Evolutionary conservation across 2,329 filamentous ascomycete species (phyloP).

Genomic region (Fusarium neocosmosporiellum): DNA sequence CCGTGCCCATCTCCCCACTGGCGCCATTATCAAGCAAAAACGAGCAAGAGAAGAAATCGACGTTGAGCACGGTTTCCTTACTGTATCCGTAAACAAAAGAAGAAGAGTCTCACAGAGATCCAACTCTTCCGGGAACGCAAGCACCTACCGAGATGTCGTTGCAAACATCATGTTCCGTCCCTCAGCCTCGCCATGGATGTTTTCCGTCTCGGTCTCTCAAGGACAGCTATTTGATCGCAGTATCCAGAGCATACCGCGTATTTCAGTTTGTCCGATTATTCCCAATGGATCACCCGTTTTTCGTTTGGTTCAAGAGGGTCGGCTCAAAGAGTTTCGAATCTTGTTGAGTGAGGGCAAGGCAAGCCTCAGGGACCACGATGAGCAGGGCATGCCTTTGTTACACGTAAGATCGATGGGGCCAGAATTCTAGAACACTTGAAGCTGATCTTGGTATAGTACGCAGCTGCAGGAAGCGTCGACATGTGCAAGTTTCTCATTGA

Average conservation of each 20-base stretch:
- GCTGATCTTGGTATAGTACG: constrained; percentile 6
- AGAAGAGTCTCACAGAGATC: not conserved
- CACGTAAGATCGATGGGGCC: constrained; percentile 4
- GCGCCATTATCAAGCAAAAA: constrained; percentile 23
- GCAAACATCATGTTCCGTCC: constrained; percentile 25
- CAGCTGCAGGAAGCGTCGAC: constrained; percentile 4
- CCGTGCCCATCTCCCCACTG: not conserved
- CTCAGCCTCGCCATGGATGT: not conserved
- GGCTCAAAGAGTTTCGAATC: not conserved
- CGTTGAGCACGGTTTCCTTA: constrained; percentile 3
- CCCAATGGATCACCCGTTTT: constrained; percentile 10
- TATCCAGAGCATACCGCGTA: constrained; percentile 25
- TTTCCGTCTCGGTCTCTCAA: constrained; percentile 20
- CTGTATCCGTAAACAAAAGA: constrained; percentile 19
- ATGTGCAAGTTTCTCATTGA: constrained; percentile 30
- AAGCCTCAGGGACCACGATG: constrained; percentile 24
- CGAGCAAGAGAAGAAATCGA: constrained; percentile 23
- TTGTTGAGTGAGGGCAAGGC: constrained; percentile 10
- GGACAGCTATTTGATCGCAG: constrained; percentile 27
- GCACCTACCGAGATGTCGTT: not conserved
- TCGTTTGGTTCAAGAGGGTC: not conserved
- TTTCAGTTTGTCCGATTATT: constrained; percentile 21
- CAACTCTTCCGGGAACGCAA: not conserved
- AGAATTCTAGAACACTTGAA: accelerated
- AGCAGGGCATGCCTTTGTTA: constrained; percentile 19